A percentile compares a stretch with the other conserved stretches of the same genome.
Evolutionary conservation across 352 stramenopile species (phyloP).

Genomic region (Pythium phragmitis): DNA sequence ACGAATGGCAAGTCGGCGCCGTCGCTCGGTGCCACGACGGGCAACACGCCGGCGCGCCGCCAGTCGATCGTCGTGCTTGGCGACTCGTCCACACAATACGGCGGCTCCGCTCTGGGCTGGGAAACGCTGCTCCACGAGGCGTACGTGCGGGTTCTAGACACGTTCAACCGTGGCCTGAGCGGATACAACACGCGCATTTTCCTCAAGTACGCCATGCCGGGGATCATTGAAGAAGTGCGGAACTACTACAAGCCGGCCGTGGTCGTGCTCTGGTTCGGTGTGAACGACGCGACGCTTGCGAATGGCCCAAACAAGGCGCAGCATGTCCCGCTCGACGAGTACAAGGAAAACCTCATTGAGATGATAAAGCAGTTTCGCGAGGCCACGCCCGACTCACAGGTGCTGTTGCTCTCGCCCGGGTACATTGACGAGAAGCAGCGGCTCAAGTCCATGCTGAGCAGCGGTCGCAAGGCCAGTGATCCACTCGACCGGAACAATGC

Average conservation of each 20-base stretch:
- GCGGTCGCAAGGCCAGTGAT: conserved; percentile 3
- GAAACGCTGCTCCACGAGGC: conserved; percentile 5
- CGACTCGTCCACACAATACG: conserved; percentile 18
- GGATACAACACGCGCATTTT: conserved; percentile 19
- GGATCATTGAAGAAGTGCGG: conserved; percentile 6
- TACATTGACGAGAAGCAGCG: conserved; percentile 18
- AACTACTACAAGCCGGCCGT: conserved; percentile 6
- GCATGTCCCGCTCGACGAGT: conserved; percentile 50
- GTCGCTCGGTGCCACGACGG: neutral
- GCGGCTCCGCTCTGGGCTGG: conserved; percentile 4
- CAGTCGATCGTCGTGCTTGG: conserved; percentile 12
- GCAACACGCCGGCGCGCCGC: neutral
- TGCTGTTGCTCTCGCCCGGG: conserved; percentile 7
- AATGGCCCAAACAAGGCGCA: conserved; percentile 36
- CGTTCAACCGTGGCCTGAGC: conserved; percentile 9
- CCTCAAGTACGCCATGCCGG: conserved; percentile 12
- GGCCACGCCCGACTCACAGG: neutral
- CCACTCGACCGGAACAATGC: conserved; percentile 15
- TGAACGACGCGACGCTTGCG: conserved; percentile 54
- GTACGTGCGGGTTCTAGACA: conserved; percentile 6
- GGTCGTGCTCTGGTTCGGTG: conserved; percentile 42
- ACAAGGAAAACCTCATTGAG: conserved; percentile 31
- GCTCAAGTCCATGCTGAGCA: neutral
- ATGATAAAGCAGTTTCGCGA: conserved; percentile 15
- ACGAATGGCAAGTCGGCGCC: neutral